Conservation (phyloP, 1,284 basidiomycete genomes). For the Papiliotrema laurentii region DNA sequence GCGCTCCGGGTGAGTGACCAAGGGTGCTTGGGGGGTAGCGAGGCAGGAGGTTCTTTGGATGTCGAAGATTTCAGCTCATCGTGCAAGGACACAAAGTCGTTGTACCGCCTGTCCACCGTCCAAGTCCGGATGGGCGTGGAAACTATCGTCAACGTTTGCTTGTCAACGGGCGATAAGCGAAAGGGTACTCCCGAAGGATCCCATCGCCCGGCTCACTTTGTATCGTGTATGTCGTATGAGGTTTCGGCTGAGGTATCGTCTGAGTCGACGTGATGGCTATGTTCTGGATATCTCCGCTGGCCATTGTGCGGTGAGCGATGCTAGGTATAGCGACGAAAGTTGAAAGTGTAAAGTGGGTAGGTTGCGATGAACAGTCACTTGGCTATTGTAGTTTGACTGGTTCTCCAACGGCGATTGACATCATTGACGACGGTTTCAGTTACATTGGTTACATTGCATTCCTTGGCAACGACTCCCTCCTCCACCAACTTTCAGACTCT, state of each 20-base stretch:
- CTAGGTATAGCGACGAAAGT: too few relatives aligned
- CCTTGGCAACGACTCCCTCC: too few relatives aligned
- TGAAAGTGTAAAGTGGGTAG: too few relatives aligned
- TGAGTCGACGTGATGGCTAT: conserved; percentile 45
- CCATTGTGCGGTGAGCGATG: too few relatives aligned
- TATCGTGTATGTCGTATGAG: conserved; percentile 46
- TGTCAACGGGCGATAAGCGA: too few relatives aligned
- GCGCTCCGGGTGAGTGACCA: conserved; percentile 54
- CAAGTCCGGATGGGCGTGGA: conserved; percentile 62
- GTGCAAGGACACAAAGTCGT: conserved; percentile 84
- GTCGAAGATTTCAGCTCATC: conserved; percentile 69
- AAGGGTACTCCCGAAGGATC: neutral
- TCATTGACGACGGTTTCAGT: too few relatives aligned
- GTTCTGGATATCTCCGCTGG: conserved; percentile 35
- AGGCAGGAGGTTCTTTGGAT: conserved; percentile 64
- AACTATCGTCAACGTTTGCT: conserved; percentile 32
- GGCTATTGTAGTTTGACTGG: too few relatives aligned
- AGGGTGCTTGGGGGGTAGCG: conserved; percentile 75
- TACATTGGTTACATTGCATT: too few relatives aligned
- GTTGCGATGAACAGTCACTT: too few relatives aligned
- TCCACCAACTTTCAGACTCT: too few relatives aligned
- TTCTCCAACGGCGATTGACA: too few relatives aligned
- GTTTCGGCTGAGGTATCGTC: conserved; percentile 38
- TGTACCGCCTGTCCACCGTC: conserved; percentile 89
- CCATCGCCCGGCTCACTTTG: conserved; percentile 30